phyloP scores from a whole-genome alignment of 1,139 yeast genomes.

The Spencermartinsiella ligniputridi region DNA sequence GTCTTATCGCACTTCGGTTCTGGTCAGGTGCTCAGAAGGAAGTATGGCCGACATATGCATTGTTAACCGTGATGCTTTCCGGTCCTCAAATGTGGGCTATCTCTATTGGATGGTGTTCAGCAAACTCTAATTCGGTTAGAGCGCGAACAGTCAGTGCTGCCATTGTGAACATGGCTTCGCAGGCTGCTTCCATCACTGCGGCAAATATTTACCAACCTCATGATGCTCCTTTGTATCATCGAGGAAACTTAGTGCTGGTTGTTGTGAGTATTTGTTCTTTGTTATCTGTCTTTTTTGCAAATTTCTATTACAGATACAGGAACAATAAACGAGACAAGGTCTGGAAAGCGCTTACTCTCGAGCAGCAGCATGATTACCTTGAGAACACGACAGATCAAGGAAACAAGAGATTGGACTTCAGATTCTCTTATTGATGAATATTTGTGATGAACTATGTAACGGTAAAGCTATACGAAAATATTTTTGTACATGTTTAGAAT shows the following conservation, averaged over 20 bases:
- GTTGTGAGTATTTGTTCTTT: conserved; percentile 35
- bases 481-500: too few species aligned
- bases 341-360: conserved; percentile 48
- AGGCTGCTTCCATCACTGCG: conserved; percentile 48
- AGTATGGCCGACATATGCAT: conserved; percentile 49
- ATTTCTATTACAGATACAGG: conserved; percentile 42
- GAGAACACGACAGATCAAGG: conserved; percentile 46
- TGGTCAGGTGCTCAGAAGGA: conserved; percentile 45
- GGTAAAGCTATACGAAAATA: too few species aligned
- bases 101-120: conserved; percentile 56
- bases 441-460: conserved; percentile 37
- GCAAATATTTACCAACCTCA: conserved; percentile 52
- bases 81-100: conserved; percentile 37
- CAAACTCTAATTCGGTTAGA: conserved; percentile 56
- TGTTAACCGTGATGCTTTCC: conserved; percentile 43
- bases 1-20: conserved; percentile 43
- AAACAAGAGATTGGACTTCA: conserved; percentile 52
- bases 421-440: conserved; percentile 29
- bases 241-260: conserved; percentile 49
- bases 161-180: conserved; percentile 57
- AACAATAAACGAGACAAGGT: conserved; percentile 42
- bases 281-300: conserved; percentile 19
- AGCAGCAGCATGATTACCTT: conserved; percentile 46
- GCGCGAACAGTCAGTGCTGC: conserved; percentile 60
- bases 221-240: conserved; percentile 55